These are phyloP conservation scores for Geotrichum candidum DNA, from an alignment of 1,139 yeast species.

Conservation along the genomic window DNA sequence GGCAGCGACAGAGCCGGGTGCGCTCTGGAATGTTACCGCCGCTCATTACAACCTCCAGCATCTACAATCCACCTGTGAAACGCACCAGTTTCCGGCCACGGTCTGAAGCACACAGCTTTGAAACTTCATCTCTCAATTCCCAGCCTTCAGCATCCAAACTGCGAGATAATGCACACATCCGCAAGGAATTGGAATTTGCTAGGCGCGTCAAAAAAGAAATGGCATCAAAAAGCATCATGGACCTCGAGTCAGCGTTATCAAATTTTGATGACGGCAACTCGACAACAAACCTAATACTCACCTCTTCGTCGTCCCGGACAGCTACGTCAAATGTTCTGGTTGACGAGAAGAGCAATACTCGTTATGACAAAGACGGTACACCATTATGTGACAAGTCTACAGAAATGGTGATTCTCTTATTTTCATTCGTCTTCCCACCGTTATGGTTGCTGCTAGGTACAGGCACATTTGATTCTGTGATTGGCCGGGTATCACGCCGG, in stretches of 20 bases:
- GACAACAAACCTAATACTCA: neutral
- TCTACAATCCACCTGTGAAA: neutral
- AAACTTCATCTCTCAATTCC: neutral
- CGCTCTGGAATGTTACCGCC: slow-evolving; percentile 8
- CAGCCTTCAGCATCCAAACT: neutral
- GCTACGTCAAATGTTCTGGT: neutral
- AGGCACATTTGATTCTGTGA: slow-evolving; percentile 13
- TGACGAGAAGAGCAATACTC: neutral
- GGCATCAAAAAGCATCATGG: neutral
- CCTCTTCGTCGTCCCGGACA: neutral
- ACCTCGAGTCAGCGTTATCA: neutral
- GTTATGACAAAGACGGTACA: neutral
- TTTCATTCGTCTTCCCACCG: slow-evolving; percentile 13
- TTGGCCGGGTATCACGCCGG: slow-evolving; percentile 11
- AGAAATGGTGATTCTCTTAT: slow-evolving; percentile 8
- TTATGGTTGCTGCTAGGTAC: slow-evolving; percentile 17
- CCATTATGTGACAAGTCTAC: neutral
- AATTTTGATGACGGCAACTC: neutral
- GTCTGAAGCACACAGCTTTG: neutral
- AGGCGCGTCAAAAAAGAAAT: neutral
- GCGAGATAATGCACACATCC: neutral
- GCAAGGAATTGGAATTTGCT: neutral
- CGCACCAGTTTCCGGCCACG: neutral
- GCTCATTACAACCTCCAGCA: neutral
- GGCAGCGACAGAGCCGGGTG: slow-evolving; percentile 1